Evolutionary conservation across 1,139 yeast genomes (phyloP), one percentile per base, ranked within the genome.

Genomic region (Lodderomyces oxycetoniae): DNA sequence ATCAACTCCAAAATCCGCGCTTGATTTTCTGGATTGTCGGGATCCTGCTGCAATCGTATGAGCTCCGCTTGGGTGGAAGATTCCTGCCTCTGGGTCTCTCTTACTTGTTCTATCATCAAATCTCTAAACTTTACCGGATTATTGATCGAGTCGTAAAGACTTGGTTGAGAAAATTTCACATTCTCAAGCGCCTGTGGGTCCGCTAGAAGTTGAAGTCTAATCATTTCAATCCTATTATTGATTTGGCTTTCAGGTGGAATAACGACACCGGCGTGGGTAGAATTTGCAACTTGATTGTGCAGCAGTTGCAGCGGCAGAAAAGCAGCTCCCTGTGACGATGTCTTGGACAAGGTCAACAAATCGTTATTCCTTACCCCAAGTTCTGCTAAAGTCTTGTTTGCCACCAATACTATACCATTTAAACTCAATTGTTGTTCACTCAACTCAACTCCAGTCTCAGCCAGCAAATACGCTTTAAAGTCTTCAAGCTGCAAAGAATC

Each of bases 21-120:
- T 48, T 86, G 93, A 42, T 72, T 79, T 33, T 75, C 87, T 13
- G 86, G 86, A 47, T 79, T 74, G 49, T 82, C 88, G 1, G 93
- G 93, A 47, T 85, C 77, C 30, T 70, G 57, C 40, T 66, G 61
- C 22, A 83, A 53, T 31, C 68, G 58, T 24, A 59, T 54, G 43
- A 79, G 56, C 46, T 82, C 89, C 26, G 64, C 63, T 33, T 64
- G 68, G 17, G 64, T 53, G 26, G 35, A 45, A 5, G 41, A 36
- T 13, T 42, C 35, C 17, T 33, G 39, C 9, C 36, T 35, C 15
- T 39, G 42, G 10, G 38, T 41, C 50, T 48, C 59, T 44, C 45
- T 50, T 21, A 49, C 41, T 14, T 51, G 49, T 57, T 63, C 44
- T 45, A 63, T 44, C 52, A 76, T 56, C n/a, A 63, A 54, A 32